Percentiles rank a stretch among this genome's conserved stretches.
Conservation (phyloP, 2,329 filamentous ascomycete species). For the Periconia sp. region DNA sequence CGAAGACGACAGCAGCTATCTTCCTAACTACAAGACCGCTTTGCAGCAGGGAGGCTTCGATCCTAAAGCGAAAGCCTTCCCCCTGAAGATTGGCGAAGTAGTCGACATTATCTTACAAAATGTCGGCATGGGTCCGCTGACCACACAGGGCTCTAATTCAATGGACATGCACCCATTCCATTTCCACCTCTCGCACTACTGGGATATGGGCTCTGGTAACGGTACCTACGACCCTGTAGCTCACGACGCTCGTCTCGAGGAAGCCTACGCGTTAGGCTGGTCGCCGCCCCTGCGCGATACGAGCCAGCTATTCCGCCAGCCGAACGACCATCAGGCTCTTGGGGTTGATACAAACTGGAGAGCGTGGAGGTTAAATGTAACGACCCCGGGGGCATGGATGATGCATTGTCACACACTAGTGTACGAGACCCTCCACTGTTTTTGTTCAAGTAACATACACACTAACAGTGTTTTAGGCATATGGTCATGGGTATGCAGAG, state of each 20-base stretch:
- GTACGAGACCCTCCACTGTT: too few relatives aligned
- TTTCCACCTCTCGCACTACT: slow-evolving; percentile 61
- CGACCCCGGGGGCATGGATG: slow-evolving; percentile 64
- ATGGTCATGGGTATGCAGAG: slow-evolving; percentile 62
- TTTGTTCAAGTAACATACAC: too few relatives aligned
- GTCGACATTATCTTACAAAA: slow-evolving; percentile 60
- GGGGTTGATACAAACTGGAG: slow-evolving; percentile 70
- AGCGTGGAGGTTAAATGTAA: slow-evolving; percentile 64
- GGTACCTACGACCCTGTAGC: slow-evolving; percentile 58
- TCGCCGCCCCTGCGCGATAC: slow-evolving; percentile 54
- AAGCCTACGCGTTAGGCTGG: slow-evolving; percentile 33
- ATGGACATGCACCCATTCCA: slow-evolving; percentile 59
- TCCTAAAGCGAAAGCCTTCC: slow-evolving; percentile 57
- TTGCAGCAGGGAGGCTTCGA: slow-evolving; percentile 61
- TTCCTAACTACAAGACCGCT: slow-evolving; percentile 61
- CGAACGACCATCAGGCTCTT: slow-evolving; percentile 47
- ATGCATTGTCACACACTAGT: slow-evolving; percentile 66
- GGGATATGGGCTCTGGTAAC: slow-evolving; percentile 60
- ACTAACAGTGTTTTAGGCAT: too few relatives aligned
- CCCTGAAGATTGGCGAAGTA: slow-evolving; percentile 62
- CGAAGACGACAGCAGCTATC: too few relatives aligned
- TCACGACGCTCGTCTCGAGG: slow-evolving; percentile 53
- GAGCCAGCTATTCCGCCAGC: slow-evolving; percentile 64
- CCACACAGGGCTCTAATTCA: too few relatives aligned
- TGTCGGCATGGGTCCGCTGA: slow-evolving; percentile 18